phyloP scores from a whole-genome alignment of 2,329 filamentous ascomycete genomes.

The Madurella mycetomatis region DNA sequence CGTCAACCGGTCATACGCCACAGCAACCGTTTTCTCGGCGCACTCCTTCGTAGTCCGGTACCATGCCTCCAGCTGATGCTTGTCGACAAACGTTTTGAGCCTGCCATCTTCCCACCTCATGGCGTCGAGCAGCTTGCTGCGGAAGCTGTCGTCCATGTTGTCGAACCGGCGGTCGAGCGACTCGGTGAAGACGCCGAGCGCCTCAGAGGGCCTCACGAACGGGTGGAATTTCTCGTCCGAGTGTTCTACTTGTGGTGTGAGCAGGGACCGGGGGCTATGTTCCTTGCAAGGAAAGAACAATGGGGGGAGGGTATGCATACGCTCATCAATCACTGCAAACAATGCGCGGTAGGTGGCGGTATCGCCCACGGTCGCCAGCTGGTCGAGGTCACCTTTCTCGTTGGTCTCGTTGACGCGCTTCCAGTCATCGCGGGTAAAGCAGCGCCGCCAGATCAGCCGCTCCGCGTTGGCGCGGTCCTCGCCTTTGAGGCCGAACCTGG shows the following conservation, averaged over 20 bases:
- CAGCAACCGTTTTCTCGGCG: conserved; percentile 28
- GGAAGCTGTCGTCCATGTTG: conserved; percentile 58
- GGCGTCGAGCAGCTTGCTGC: conserved; percentile 64
- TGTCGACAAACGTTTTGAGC: conserved; percentile 61
- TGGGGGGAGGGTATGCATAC: conserved; percentile 44
- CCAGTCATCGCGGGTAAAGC: conserved; percentile 84
- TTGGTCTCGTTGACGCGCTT: conserved; percentile 70
- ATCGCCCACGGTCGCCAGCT: conserved; percentile 56
- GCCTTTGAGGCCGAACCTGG: conserved; percentile 49
- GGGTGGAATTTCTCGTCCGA: conserved; percentile 41
- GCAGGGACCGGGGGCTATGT: neutral
- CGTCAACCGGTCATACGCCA: conserved; percentile 19
- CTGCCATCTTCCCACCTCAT: conserved; percentile 68
- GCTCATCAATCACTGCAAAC: conserved; percentile 57
- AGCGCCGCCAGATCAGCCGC: conserved; percentile 77
- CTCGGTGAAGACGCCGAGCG: conserved; percentile 57
- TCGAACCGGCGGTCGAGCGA: conserved; percentile 58
- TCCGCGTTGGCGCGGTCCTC: conserved; percentile 56
- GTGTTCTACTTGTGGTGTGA: conserved; percentile 16
- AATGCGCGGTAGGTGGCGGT: conserved; percentile 69
- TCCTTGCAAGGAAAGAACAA: neutral
- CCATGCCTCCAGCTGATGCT: conserved; percentile 69
- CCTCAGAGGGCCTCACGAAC: conserved; percentile 49
- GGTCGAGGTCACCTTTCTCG: conserved; percentile 65
- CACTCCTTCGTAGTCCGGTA: conserved; percentile 25